Conservation (phyloP, 1,284 basidiomycete species). For the Moniliella sp. region DNA sequence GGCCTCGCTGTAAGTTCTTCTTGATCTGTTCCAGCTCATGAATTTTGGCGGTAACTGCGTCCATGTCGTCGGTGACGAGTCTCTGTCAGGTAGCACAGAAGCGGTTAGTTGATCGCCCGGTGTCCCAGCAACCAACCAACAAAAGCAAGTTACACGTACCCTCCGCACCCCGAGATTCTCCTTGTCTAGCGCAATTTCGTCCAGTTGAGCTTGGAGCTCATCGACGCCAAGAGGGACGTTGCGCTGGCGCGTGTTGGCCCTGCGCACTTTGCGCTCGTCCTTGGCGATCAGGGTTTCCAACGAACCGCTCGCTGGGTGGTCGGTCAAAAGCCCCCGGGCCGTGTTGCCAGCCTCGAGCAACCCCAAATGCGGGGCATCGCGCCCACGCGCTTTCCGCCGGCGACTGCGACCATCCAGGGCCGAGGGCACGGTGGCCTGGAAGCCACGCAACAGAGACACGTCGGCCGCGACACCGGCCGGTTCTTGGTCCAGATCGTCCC, state of each 20-base stretch:
- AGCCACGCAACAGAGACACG: constrained; percentile 28
- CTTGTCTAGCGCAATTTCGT: constrained; percentile 21
- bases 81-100: constrained; percentile 1
- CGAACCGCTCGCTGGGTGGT: constrained; percentile 4
- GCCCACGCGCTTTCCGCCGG: constrained; percentile 11
- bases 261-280: constrained; percentile 10
- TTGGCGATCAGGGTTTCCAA: neutral
- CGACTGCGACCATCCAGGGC: constrained; percentile 14
- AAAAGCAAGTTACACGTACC: constrained; percentile 1
- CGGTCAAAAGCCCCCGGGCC: constrained; percentile 19
- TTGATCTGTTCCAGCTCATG: constrained; percentile 61
- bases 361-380: constrained; percentile 14
- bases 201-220: constrained; percentile 23
- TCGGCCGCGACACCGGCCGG: constrained; percentile 6
- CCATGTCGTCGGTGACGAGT: constrained; percentile 54
- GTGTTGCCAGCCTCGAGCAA: constrained; percentile 21
- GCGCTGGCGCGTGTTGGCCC: constrained; percentile 4
- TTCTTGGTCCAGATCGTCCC: neutral
- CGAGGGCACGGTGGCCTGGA: constrained; percentile 26
- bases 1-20: constrained; percentile 55
- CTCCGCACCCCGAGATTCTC: constrained; percentile 13
- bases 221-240: constrained; percentile 6
- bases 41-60: constrained; percentile 68
- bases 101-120: too few species aligned
- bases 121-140: neutral